Evolutionary conservation across 2,329 filamentous ascomycete species (phyloP).

Genomic region (Alternaria hordeiaustralica): DNA sequence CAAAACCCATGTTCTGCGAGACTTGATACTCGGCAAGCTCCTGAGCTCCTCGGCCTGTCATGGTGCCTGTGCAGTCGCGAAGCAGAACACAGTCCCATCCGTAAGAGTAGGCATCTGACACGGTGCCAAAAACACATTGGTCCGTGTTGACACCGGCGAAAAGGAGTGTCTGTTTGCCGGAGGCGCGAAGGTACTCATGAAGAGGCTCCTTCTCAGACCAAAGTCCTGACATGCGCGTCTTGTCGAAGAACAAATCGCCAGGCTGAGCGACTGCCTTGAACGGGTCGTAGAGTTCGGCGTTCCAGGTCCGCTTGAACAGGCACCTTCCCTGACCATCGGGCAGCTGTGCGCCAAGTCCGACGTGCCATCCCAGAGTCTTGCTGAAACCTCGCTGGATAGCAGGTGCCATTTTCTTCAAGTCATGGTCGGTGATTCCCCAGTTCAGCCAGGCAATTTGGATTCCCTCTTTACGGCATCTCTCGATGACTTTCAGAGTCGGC

Average conservation of each 20-base stretch:
- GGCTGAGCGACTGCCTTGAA: constrained; percentile 46
- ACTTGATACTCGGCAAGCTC: constrained; percentile 51
- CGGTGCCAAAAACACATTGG: constrained; percentile 52
- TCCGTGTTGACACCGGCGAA: constrained; percentile 54
- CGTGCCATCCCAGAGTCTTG: constrained; percentile 51
- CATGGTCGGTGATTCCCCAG: constrained; percentile 51
- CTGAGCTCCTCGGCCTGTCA: constrained; percentile 50
- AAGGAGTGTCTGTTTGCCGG: constrained; percentile 51
- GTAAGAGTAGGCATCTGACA: constrained; percentile 52
- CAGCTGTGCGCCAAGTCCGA: constrained; percentile 49
- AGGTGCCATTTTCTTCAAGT: constrained; percentile 49
- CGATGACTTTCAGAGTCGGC: constrained; percentile 48
- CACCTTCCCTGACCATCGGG: constrained; percentile 49
- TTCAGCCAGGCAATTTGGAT: constrained; percentile 53
- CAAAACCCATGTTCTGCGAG: constrained; percentile 53
- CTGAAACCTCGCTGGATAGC: constrained; percentile 52
- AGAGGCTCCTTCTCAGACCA: constrained; percentile 51
- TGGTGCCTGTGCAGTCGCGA: constrained; percentile 51
- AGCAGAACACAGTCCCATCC: constrained; percentile 53
- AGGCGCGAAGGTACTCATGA: constrained; percentile 49
- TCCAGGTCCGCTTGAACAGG: constrained; percentile 53
- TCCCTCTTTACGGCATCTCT: constrained; percentile 49
- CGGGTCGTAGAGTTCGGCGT: constrained; percentile 52
- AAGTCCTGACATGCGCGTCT: constrained; percentile 52
- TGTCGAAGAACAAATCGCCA: constrained; percentile 54